A percentile compares a stretch with the other conserved stretches of the same genome.
These are phyloP conservation scores for Hypoxylon perforatum DNA, from an alignment of 495 filamentous ascomycete species.

Conservation along the genomic window DNA sequence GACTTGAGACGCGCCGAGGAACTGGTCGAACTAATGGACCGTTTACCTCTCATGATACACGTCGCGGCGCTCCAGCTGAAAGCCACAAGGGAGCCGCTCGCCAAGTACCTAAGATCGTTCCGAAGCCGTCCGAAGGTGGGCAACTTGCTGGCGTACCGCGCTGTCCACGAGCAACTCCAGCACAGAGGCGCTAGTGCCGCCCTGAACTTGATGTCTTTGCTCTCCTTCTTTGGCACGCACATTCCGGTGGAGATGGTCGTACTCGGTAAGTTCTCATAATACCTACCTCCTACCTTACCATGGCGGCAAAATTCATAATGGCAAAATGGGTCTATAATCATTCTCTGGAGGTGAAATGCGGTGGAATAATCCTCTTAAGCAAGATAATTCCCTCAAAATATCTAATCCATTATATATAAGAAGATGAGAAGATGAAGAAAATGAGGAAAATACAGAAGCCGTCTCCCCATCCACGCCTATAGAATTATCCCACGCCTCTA, in stretches of 20 bases:
- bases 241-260: conserved; percentile 80
- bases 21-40: conserved; percentile 75
- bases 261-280: conserved; percentile 58
- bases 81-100: conserved; percentile 74
- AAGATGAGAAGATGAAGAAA: no score
- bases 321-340: no score
- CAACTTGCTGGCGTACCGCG: conserved; percentile 71
- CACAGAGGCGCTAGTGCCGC: conserved; percentile 69
- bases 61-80: conserved; percentile 80
- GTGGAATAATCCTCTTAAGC: no score
- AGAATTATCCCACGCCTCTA: no score
- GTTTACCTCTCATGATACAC: conserved; percentile 81
- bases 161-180: conserved; percentile 76
- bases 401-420: no score
- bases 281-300: no score
- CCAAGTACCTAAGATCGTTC: conserved; percentile 76
- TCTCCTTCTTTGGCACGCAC: conserved; percentile 79
- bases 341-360: no score
- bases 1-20: conserved; percentile 71
- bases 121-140: conserved; percentile 74
- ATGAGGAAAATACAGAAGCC: no score
- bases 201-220: conserved; percentile 76
- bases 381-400: no score
- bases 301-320: no score
- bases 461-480: no score